Base-by-base conservation (phyloP, 2,329 filamentous ascomycete species). In the Aureobasidium sp. region DNA sequence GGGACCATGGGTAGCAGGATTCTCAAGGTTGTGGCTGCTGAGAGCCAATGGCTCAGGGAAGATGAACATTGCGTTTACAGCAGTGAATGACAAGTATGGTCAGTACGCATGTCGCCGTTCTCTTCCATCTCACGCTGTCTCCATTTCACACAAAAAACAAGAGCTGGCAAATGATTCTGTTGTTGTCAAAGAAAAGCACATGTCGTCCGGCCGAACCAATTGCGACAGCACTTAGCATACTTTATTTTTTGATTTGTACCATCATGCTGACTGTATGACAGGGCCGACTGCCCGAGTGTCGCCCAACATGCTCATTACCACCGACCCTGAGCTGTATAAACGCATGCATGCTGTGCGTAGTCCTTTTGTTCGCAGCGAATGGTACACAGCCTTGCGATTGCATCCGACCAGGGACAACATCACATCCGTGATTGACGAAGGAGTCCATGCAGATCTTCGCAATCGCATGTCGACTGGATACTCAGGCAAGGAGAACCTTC, bases 401-500 rank as follows among this genome's bases (percentile, higher is more conserved):
- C 73, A 75, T 61, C 74, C 74, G 2, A 72, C 73, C 29, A 70
- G 71, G 5, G 74, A 75, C 63, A 75, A 75, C 65, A 74, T 76
- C 65, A 72, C 71, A 9, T 75, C 72, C 9, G 69, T 72, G 47
- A 68, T 70, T 40, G 73, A 76, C 62, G 74, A 76, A 64, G 65
- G 66, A 57, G 70, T 72, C 31, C 74, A 75, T 69, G 69, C 71
- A 42, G 71, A 72, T 39, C 69, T 75, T 50, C 70, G 73, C 17
- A 70, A 63, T 24, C 69, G 70, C 52, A 74, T 74, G 72, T 70
- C 72, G 1, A 70, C 71, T 9, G 73, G 73, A 47, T 76, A 76
- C 59, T 70, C 73, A 11, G 75, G 75, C 62, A 74, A 74, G 61
- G 74, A 76, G 62, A 75, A 74, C 24, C 64, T 66, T 17, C 66